These are phyloP conservation scores for Grosmannia huntii DNA, from an alignment of 2,329 filamentous ascomycete genomes.

Conservation along the genomic window DNA sequence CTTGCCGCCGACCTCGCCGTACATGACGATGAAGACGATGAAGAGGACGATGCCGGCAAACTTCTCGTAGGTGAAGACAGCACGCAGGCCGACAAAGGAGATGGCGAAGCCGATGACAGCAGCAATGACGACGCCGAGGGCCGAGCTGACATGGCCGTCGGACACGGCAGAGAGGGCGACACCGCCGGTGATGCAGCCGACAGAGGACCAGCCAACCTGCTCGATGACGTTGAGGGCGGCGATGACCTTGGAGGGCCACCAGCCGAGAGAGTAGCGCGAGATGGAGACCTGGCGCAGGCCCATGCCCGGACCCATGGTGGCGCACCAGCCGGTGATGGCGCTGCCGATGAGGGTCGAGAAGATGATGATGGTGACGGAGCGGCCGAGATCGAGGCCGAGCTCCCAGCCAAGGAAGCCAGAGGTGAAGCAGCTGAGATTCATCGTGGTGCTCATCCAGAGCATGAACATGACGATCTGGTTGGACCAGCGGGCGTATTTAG, in stretches of 20 bases:
- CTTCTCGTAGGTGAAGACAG: slow-evolving; percentile 35
- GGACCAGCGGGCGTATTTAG: slow-evolving; percentile 22
- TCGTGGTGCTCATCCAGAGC: slow-evolving; percentile 37
- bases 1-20: slow-evolving; percentile 28
- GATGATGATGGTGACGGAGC: slow-evolving; percentile 30
- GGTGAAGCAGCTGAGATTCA: slow-evolving; percentile 38
- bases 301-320: slow-evolving; percentile 35
- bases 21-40: slow-evolving; percentile 35
- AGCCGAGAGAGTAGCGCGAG: slow-evolving; percentile 35
- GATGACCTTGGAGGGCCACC: slow-evolving; percentile 36
- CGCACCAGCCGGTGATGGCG: slow-evolving; percentile 31
- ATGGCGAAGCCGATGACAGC: slow-evolving; percentile 34
- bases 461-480: slow-evolving; percentile 35
- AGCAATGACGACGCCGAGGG: slow-evolving; percentile 40
- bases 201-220: slow-evolving; percentile 37
- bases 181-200: slow-evolving; percentile 38
- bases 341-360: slow-evolving; percentile 32
- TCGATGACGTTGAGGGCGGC: slow-evolving; percentile 36
- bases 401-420: slow-evolving; percentile 38
- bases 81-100: slow-evolving; percentile 37
- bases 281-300: slow-evolving; percentile 39
- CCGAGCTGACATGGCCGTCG: slow-evolving; percentile 29
- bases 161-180: slow-evolving; percentile 33
- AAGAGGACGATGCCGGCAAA: slow-evolving; percentile 36
- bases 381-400: slow-evolving; percentile 31